Evolutionary conservation across 2,329 filamentous ascomycete species (phyloP).

Genomic region (Volutella citrinella): DNA sequence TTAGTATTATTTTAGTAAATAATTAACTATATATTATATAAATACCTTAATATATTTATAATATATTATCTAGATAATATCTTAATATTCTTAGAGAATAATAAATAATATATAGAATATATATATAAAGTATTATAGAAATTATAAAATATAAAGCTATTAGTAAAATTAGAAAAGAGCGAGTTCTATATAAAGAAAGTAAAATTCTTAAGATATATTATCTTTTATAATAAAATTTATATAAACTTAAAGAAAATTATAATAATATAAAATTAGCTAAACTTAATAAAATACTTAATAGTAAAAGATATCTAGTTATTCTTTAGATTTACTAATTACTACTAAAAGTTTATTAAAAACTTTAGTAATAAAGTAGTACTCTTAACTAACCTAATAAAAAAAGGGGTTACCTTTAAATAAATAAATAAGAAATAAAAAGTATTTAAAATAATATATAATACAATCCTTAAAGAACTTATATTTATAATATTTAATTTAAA

Average conservation of each 20-base stretch:
- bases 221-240: neutral
- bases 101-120: too few species aligned
- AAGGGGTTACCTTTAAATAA: neutral
- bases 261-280: too few species aligned
- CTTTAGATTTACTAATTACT: too few species aligned
- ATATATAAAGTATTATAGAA: too few species aligned
- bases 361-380: conserved; percentile 2
- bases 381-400: neutral
- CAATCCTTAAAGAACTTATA: neutral
- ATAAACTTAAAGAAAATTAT: conserved; percentile 1
- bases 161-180: too few species aligned
- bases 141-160: conserved; percentile 2
- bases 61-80: too few species aligned
- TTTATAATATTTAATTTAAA: neutral
- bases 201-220: too few species aligned
- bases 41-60: neutral
- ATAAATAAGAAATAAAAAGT: neutral
- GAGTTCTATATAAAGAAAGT: too few species aligned
- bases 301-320: conserved; percentile 3
- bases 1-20: conserved; percentile 12
- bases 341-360: conserved; percentile 2
- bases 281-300: too few species aligned
- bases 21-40: neutral
- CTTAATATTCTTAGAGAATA: too few species aligned
- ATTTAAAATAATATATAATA: neutral